Evolutionary conservation across 371 early-diverging fungal species (phyloP).

Genomic region (Fennellomyces sp.): DNA sequence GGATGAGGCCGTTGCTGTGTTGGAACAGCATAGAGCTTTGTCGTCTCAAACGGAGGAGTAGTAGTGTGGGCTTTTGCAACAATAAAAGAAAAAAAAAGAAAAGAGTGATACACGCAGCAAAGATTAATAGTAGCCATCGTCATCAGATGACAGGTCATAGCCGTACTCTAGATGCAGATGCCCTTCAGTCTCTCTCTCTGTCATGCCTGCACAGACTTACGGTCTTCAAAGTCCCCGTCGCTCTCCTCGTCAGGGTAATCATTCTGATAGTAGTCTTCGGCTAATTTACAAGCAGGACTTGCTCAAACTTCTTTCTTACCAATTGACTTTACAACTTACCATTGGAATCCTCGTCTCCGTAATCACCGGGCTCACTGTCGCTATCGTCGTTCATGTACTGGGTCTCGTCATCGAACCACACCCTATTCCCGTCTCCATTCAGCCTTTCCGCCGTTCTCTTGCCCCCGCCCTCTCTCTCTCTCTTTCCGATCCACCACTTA

Average conservation of each 20-base stretch:
- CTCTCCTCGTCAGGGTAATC: conserved; percentile 66
- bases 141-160: conserved; percentile 6
- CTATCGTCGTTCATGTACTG: conserved; percentile 56
- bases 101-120: too few species aligned
- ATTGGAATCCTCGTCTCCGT: conserved; percentile 66
- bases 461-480: too few species aligned
- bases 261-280: conserved; percentile 69
- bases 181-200: too few species aligned
- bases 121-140: conserved; percentile 7
- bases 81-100: not conserved
- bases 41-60: conserved; percentile 40
- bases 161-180: conserved; percentile 12
- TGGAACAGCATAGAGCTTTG: conserved; percentile 24
- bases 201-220: too few species aligned
- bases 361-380: conserved; percentile 55
- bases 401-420: conserved; percentile 57
- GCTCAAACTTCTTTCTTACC: not conserved
- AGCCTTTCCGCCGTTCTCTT: not conserved
- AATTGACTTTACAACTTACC: conserved; percentile 25
- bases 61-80: conserved; percentile 23
- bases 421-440: conserved; percentile 27
- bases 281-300: conserved; percentile 21
- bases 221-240: conserved; percentile 48
- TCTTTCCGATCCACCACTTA: too few species aligned
- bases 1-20: conserved; percentile 29